phyloP scores from a whole-genome alignment of 805 yeast species.

The Pichia insulana region DNA sequence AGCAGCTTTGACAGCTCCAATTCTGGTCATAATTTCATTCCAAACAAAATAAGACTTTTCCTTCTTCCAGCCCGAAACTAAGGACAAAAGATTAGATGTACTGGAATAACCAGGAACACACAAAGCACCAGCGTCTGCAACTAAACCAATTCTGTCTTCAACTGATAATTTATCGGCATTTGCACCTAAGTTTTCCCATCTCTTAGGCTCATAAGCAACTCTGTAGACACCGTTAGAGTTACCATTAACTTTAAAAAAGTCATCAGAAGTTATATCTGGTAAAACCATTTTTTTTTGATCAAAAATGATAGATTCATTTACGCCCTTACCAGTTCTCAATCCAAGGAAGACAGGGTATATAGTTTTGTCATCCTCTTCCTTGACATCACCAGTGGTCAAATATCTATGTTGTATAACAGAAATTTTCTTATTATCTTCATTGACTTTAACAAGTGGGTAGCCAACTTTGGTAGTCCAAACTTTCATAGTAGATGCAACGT shows the following conservation, averaged over 20 bases:
- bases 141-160: slow-evolving; percentile 46
- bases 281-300: slow-evolving; percentile 18
- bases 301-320: slow-evolving; percentile 24
- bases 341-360: slow-evolving; percentile 51
- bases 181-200: slow-evolving; percentile 31
- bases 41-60: slow-evolving; percentile 44
- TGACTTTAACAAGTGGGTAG: slow-evolving; percentile 58
- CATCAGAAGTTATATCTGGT: slow-evolving; percentile 14
- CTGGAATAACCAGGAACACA: slow-evolving; percentile 39
- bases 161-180: slow-evolving; percentile 34
- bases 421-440: slow-evolving; percentile 25
- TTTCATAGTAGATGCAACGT: slow-evolving; percentile 55
- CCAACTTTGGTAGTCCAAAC: slow-evolving; percentile 71
- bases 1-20: slow-evolving; percentile 26
- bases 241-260: slow-evolving; percentile 42
- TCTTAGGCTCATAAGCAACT: slow-evolving; percentile 38
- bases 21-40: slow-evolving; percentile 42
- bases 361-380: slow-evolving; percentile 51
- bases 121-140: slow-evolving; percentile 46
- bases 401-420: slow-evolving; percentile 51
- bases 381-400: slow-evolving; percentile 57
- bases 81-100: slow-evolving; percentile 39
- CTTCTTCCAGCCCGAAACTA: slow-evolving; percentile 32
- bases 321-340: slow-evolving; percentile 21
- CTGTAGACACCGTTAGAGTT: slow-evolving; percentile 46